Evolutionary conservation across 2,329 filamentous ascomycete species (phyloP).

Genomic region (Aureobasidium subglaciale): DNA sequence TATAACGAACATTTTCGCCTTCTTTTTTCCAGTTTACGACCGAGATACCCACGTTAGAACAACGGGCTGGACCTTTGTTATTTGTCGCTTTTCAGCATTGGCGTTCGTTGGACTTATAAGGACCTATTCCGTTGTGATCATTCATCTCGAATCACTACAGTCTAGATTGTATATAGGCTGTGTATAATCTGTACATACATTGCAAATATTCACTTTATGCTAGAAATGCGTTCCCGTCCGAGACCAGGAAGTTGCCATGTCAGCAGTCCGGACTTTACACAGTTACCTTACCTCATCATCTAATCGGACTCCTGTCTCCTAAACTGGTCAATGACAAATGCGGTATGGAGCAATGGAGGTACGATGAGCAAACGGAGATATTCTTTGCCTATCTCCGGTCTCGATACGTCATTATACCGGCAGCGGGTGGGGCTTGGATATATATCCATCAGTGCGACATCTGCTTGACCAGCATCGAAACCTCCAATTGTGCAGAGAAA

Average conservation of each 20-base stretch:
- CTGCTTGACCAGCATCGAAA: neutral
- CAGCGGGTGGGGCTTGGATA: neutral
- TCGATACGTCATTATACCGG: neutral
- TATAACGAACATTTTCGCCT: neutral
- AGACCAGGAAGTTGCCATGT: neutral
- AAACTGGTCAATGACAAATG: neutral
- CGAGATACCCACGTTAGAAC: slow-evolving; percentile 4
- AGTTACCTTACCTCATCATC: too few species aligned
- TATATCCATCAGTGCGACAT: neutral
- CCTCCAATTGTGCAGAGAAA: too few species aligned
- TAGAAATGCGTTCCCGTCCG: neutral
- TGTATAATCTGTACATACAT: neutral
- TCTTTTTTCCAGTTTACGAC: neutral
- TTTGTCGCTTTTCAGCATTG: slow-evolving; percentile 2
- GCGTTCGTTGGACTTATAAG: neutral
- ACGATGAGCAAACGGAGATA: neutral
- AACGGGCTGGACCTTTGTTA: slow-evolving; percentile 1
- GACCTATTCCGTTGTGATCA: neutral
- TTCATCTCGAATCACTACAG: neutral
- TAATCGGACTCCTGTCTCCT: too few species aligned
- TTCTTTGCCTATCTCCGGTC: neutral
- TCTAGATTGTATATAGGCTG: neutral
- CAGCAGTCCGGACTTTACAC: neutral
- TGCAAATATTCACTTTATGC: neutral
- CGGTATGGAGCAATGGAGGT: neutral